Conservation (phyloP, 108 stramenopile species). For the Cyclotella kingstonii region DNA sequence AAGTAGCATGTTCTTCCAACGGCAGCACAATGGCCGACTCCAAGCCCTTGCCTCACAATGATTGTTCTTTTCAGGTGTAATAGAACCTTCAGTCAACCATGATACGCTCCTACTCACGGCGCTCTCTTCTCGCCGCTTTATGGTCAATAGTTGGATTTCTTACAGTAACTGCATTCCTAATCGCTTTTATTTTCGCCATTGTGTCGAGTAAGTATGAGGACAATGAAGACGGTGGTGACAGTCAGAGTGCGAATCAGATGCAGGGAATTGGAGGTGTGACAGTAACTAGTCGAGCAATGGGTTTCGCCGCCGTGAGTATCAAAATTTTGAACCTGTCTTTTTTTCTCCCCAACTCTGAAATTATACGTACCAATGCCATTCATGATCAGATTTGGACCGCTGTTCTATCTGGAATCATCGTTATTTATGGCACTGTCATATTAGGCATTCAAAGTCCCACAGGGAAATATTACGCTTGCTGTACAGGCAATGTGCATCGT, state of each 20-base stretch:
- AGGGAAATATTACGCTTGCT: conserved; percentile 80
- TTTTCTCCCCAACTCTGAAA: neutral
- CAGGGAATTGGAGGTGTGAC: conserved; percentile 27
- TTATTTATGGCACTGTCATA: conserved; percentile 74
- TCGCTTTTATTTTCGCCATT: conserved; percentile 59
- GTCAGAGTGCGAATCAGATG: conserved; percentile 22
- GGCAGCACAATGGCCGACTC: no score
- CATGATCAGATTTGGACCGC: conserved; percentile 81
- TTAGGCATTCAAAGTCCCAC: conserved; percentile 76
- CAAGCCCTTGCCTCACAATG: no score
- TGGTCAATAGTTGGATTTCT: conserved; percentile 74
- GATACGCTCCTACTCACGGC: conserved; percentile 28
- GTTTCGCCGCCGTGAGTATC: conserved; percentile 57
- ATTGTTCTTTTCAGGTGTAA: no score
- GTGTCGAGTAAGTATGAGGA: conserved; percentile 43
- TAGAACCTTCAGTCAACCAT: no score
- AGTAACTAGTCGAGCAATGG: conserved; percentile 79
- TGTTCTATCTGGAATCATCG: conserved; percentile 64
- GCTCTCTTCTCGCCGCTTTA: conserved; percentile 70
- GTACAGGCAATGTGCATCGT: conserved; percentile 64
- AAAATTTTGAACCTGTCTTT: neutral
- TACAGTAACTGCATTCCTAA: conserved; percentile 62
- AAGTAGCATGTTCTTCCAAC: no score
- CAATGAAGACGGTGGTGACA: conserved; percentile 23
- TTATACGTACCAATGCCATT: no score